phyloP scores from a whole-genome alignment of 176 grass and related monocot species.

The Oryza glumipatula region DNA sequence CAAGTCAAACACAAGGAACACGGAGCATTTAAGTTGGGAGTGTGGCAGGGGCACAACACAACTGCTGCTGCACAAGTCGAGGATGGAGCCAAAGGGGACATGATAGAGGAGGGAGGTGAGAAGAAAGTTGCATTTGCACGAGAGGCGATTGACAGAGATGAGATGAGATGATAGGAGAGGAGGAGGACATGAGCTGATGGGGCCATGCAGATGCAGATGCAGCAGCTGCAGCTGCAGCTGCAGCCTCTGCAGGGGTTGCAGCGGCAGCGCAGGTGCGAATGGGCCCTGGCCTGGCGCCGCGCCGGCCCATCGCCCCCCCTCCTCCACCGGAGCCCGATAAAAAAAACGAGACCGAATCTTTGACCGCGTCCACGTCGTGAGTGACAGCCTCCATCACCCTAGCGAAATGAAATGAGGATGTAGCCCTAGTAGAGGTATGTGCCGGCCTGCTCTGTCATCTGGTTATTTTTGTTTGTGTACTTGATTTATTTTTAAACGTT shows the following conservation, averaged over 20 bases:
- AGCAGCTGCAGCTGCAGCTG: not conserved
- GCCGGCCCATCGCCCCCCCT: not conserved
- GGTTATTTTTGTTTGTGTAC: no score
- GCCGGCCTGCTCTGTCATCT: no score
- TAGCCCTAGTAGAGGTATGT: no score
- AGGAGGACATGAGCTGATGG: conserved; percentile 45
- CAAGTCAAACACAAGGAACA: not conserved
- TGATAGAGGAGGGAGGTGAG: not conserved
- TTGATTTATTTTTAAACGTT: no score
- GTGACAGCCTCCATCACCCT: not conserved
- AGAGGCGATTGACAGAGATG: not conserved
- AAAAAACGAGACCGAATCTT: conserved; percentile 59
- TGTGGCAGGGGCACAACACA: not conserved
- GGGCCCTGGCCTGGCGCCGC: not conserved
- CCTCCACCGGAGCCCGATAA: not conserved
- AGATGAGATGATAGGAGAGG: not conserved
- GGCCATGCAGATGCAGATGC: conserved; percentile 26
- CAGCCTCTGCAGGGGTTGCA: not conserved
- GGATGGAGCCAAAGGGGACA: not conserved
- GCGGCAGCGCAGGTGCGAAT: not conserved
- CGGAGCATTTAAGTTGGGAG: not conserved
- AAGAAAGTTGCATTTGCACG: not conserved
- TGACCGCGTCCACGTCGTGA: conserved; percentile 30
- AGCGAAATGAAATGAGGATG: no score
- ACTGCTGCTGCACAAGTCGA: not conserved